These are phyloP conservation scores for Spergularia bocconei DNA, from an alignment of 148 eudicot genomes.

Conservation along the genomic window DNA sequence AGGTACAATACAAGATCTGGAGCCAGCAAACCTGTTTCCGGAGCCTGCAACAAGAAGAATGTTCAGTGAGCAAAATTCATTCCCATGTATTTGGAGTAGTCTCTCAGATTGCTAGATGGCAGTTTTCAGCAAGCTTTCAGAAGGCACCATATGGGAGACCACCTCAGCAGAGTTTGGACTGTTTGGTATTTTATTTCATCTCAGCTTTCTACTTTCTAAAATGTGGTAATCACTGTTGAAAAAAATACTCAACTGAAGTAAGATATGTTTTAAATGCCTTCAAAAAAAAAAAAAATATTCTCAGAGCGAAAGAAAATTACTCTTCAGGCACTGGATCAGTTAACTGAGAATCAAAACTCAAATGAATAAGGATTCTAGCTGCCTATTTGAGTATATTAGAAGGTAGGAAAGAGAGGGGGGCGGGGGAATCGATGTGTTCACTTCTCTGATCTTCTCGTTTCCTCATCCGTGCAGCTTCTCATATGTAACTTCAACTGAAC, in stretches of 20 bases:
- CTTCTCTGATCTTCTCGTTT: not conserved
- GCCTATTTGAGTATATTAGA: not conserved
- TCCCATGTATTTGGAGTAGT: not conserved
- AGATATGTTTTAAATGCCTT: too few species aligned
- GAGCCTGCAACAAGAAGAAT: slow-evolving; percentile 56
- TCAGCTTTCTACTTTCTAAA: not conserved
- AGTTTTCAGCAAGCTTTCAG: not conserved
- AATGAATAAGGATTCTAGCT: not conserved
- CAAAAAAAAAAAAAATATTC: too few species aligned
- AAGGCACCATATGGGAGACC: not conserved
- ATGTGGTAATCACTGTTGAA: not conserved
- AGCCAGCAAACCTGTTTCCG: slow-evolving; percentile 80
- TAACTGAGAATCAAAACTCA: not conserved
- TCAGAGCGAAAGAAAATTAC: too few species aligned
- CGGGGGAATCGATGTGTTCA: not conserved
- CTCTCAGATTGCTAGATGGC: not conserved
- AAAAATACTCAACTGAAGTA: not conserved
- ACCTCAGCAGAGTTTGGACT: not conserved
- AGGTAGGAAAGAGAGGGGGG: not conserved
- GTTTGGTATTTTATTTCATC: not conserved
- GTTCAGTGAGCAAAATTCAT: not conserved
- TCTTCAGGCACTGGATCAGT: too few species aligned
- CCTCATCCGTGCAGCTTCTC: too few species aligned
- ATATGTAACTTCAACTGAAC: too few species aligned
- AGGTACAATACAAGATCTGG: slow-evolving; percentile 94